A percentile compares a stretch with the other conserved stretches of the same genome.
Evolutionary conservation across 768 basidiomycete species (phyloP).

Genomic region (Trametes sanguinea): DNA sequence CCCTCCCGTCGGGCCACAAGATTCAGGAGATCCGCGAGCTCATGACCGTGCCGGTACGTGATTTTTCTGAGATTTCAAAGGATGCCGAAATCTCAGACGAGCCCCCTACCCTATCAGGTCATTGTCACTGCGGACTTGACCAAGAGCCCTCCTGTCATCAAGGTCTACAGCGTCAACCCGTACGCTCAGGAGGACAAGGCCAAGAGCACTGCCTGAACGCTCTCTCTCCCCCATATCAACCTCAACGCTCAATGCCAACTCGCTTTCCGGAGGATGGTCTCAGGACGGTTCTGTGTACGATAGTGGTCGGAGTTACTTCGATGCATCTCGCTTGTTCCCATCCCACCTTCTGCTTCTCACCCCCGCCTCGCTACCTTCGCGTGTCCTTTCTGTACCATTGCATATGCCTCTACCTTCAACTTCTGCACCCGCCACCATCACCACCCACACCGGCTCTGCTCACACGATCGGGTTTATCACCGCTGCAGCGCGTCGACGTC

Average conservation of each 20-base stretch:
- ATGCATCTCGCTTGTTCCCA: background rate
- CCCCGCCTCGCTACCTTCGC: conserved; percentile 2
- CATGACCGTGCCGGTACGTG: conserved; percentile 87
- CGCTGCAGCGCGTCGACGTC: background rate
- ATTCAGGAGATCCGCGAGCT: conserved; percentile 94
- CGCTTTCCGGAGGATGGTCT: conserved; percentile 4
- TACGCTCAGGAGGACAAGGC: conserved; percentile 64
- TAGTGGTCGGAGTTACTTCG: conserved; percentile 14
- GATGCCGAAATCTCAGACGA: background rate
- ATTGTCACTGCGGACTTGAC: conserved; percentile 94
- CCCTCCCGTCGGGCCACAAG: conserved; percentile 77
- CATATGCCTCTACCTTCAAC: background rate
- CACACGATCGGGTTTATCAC: conserved; percentile 3
- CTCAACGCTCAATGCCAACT: conserved; percentile 3
- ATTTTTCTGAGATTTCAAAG: conserved; percentile 5
- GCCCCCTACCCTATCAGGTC: conserved; percentile 52
- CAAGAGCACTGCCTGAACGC: conserved; percentile 13
- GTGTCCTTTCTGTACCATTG: conserved; percentile 14
- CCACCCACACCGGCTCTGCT: conserved; percentile 3
- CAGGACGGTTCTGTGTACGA: conserved; percentile 24
- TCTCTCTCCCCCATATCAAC: background rate
- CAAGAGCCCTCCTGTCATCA: conserved; percentile 96
- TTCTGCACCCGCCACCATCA: too few relatives aligned
- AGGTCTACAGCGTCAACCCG: conserved; percentile 95
- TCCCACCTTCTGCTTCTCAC: background rate